A percentile compares a stretch with the other conserved stretches of the same genome.
These are phyloP conservation scores for Raffaelea arxii DNA, from an alignment of 2,329 filamentous ascomycete species.

Conservation along the genomic window DNA sequence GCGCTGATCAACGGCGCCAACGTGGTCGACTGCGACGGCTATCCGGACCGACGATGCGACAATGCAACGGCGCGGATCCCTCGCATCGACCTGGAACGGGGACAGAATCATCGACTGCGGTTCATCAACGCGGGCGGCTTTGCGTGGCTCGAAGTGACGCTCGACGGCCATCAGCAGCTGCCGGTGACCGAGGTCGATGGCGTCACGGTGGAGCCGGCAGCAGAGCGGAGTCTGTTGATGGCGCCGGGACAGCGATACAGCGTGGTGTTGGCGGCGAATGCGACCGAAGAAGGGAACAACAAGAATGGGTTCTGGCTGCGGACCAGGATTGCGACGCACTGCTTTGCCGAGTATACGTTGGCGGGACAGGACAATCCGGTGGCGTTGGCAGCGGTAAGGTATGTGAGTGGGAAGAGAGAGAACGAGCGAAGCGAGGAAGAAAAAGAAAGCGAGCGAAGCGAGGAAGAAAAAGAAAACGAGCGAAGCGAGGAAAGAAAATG, in stretches of 20 bases:
- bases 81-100: conserved; percentile 36
- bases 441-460: too few species aligned
- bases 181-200: conserved; percentile 61
- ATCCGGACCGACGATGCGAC: conserved; percentile 33
- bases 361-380: conserved; percentile 32
- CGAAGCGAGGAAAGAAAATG: neutral
- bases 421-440: too few species aligned
- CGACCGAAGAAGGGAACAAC: conserved; percentile 31
- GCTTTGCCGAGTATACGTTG: conserved; percentile 43
- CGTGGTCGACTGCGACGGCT: conserved; percentile 27
- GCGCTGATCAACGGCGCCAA: conserved; percentile 60
- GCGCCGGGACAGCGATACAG: conserved; percentile 64
- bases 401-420: conserved; percentile 22
- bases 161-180: conserved; percentile 50
- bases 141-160: conserved; percentile 60
- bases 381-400: conserved; percentile 39
- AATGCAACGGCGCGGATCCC: conserved; percentile 26
- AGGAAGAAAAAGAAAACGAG: neutral
- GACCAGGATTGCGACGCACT: conserved; percentile 50
- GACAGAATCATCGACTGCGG: conserved; percentile 53
- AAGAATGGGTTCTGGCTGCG: conserved; percentile 52
- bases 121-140: conserved; percentile 64
- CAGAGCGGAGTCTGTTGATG: conserved; percentile 53
- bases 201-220: conserved; percentile 49
- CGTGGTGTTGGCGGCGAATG: conserved; percentile 52